Evolutionary conservation across 2,329 filamentous ascomycete genomes (phyloP).

Genomic region (Colletotrichum cordylinicola): DNA sequence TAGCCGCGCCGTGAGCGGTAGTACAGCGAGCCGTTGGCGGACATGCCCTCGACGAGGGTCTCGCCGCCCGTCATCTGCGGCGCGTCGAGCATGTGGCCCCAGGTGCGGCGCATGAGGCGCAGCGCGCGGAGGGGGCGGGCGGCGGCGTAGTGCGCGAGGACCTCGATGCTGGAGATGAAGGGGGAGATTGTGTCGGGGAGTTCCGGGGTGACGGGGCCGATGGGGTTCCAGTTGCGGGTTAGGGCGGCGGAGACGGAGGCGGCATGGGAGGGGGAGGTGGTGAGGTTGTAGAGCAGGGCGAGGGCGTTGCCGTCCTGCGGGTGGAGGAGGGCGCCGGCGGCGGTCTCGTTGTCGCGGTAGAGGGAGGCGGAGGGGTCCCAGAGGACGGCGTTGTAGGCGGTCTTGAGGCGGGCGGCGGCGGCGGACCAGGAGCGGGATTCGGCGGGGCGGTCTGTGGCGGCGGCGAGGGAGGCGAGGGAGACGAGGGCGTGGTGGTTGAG

Average conservation of each 20-base stretch:
- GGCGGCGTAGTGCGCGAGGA: conserved; percentile 35
- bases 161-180: conserved; percentile 38
- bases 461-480: conserved; percentile 25
- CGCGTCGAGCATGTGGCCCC: conserved; percentile 32
- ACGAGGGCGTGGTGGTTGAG: conserved; percentile 34
- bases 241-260: conserved; percentile 24
- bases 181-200: conserved; percentile 40
- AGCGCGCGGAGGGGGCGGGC: conserved; percentile 28
- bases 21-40: conserved; percentile 39
- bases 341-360: conserved; percentile 54
- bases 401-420: conserved; percentile 17
- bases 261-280: conserved; percentile 16
- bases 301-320: conserved; percentile 58
- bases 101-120: conserved; percentile 32
- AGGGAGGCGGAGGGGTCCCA: conserved; percentile 49
- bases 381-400: conserved; percentile 48
- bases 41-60: conserved; percentile 40
- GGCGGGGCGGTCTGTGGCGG: background rate
- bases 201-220: conserved; percentile 36
- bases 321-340: conserved; percentile 39
- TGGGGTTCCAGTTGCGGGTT: conserved; percentile 29
- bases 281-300: conserved; percentile 39
- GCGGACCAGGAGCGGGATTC: conserved; percentile 13
- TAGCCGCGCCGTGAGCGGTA: conserved; percentile 37
- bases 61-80: conserved; percentile 39